A percentile compares a stretch with the other conserved stretches of the same genome.
These are phyloP conservation scores for Aphanocladium album DNA, from an alignment of 2,329 filamentous ascomycete species.

Conservation along the genomic window DNA sequence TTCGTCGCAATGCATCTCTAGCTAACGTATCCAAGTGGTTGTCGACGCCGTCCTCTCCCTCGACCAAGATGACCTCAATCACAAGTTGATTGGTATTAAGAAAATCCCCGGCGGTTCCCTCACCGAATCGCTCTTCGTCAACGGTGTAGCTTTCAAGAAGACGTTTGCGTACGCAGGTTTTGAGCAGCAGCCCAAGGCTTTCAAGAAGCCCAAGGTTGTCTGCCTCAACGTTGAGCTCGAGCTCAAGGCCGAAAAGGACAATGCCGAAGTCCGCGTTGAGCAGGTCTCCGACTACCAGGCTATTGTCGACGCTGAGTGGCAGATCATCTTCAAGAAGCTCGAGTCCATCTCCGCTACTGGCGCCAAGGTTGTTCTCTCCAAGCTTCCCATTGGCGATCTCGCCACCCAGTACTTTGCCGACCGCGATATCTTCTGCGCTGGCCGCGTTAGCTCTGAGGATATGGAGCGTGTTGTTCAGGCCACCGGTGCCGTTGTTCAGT, in stretches of 20 bases:
- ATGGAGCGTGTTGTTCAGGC: slow-evolving; percentile 95
- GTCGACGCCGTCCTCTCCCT: slow-evolving; percentile 93
- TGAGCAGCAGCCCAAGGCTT: slow-evolving; percentile 96
- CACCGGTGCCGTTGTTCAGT: slow-evolving; percentile 86
- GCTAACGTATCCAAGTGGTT: slow-evolving; percentile 65
- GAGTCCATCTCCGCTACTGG: slow-evolving; percentile 91
- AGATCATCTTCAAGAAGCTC: slow-evolving; percentile 99
- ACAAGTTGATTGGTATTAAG: slow-evolving; percentile 97
- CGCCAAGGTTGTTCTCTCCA: slow-evolving; percentile 95
- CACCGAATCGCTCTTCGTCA: slow-evolving; percentile 93
- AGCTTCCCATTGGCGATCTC: slow-evolving; percentile 93
- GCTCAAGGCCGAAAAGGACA: slow-evolving; percentile 98
- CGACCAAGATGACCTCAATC: slow-evolving; percentile 94
- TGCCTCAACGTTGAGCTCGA: slow-evolving; percentile 97
- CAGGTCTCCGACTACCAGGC: slow-evolving; percentile 99
- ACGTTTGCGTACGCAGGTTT: slow-evolving; percentile 99
- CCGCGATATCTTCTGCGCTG: slow-evolving; percentile 96
- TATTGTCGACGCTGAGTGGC: slow-evolving; percentile 98
- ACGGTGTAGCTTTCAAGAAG: slow-evolving; percentile 99
- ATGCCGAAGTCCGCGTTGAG: slow-evolving; percentile 95
- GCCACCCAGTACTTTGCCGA: slow-evolving; percentile 98
- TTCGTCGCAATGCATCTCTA: background rate
- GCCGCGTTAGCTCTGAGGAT: slow-evolving; percentile 84
- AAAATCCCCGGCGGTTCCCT: slow-evolving; percentile 95
- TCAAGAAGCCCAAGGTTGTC: slow-evolving; percentile 91